Conservation (phyloP, 352 stramenopile species). For the Pythium biforme region DNA sequence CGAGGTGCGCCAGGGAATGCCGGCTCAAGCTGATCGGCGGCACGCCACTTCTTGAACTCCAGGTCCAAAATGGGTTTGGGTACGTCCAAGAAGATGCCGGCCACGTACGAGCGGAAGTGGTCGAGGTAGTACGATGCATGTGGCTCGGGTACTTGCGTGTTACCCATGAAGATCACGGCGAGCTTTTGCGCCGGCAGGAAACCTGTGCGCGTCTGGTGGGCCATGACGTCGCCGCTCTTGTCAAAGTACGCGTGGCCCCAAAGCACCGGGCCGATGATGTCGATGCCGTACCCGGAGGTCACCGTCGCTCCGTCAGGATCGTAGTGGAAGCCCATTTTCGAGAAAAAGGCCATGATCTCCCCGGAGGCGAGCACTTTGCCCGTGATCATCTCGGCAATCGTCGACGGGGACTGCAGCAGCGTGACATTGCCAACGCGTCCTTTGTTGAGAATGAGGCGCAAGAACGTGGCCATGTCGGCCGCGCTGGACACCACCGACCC, state of each 20-base stretch:
- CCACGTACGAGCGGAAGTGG: slow-evolving; percentile 63
- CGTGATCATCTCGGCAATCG: slow-evolving; percentile 57
- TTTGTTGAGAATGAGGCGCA: slow-evolving; percentile 66
- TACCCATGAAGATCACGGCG: slow-evolving; percentile 58
- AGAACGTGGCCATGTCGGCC: slow-evolving; percentile 51
- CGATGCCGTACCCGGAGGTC: slow-evolving; percentile 61
- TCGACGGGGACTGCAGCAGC: slow-evolving; percentile 41
- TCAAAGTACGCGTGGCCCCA: slow-evolving; percentile 70
- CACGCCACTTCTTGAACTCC: slow-evolving; percentile 37
- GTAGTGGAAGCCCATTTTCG: slow-evolving; percentile 46
- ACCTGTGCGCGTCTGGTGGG: slow-evolving; percentile 57
- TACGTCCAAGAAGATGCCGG: slow-evolving; percentile 65
- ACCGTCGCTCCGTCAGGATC: slow-evolving; percentile 47
- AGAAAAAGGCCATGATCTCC: slow-evolving; percentile 38
- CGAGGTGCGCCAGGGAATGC: slow-evolving; percentile 32
- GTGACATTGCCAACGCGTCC: slow-evolving; percentile 46
- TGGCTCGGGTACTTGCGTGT: slow-evolving; percentile 40
- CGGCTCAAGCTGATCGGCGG: slow-evolving; percentile 33
- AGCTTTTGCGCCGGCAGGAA: slow-evolving; percentile 47
- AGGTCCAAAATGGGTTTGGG: slow-evolving; percentile 51
- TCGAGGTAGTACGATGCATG: slow-evolving; percentile 49
- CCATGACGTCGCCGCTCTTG: slow-evolving; percentile 58
- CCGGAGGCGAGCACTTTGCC: slow-evolving; percentile 41
- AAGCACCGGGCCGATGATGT: slow-evolving; percentile 49
- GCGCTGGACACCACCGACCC: slow-evolving; percentile 51